These are phyloP conservation scores for Penicillium capsulatum DNA, from an alignment of 2,329 filamentous ascomycete species.

Conservation along the genomic window DNA sequence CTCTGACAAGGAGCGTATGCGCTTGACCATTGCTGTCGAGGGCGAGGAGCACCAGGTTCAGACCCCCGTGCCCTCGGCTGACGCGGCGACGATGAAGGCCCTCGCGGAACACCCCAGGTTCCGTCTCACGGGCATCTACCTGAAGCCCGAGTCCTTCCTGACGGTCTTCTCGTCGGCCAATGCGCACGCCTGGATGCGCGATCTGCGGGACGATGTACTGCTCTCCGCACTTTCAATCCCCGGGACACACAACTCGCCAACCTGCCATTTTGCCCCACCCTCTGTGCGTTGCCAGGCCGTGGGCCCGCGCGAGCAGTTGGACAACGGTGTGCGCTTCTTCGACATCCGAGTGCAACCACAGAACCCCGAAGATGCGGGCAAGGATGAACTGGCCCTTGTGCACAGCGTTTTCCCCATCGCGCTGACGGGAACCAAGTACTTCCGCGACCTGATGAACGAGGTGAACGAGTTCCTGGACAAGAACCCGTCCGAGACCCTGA, in stretches of 20 bases:
- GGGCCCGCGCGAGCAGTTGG: slow-evolving; percentile 69
- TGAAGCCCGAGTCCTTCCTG: slow-evolving; percentile 52
- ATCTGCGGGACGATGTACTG: slow-evolving; percentile 66
- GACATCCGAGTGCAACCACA: slow-evolving; percentile 77
- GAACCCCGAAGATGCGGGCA: slow-evolving; percentile 52
- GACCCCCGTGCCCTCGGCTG: slow-evolving; percentile 58
- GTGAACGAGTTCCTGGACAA: slow-evolving; percentile 70
- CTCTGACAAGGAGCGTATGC: slow-evolving; percentile 60
- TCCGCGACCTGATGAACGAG: slow-evolving; percentile 66
- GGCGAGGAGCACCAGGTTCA: slow-evolving; percentile 68
- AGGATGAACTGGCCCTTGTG: slow-evolving; percentile 72
- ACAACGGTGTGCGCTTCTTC: slow-evolving; percentile 89
- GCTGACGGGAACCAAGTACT: slow-evolving; percentile 73
- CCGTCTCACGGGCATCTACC: slow-evolving; percentile 64
- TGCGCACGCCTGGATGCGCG: slow-evolving; percentile 74
- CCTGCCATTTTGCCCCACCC: slow-evolving; percentile 76
- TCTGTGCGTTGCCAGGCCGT: slow-evolving; percentile 92
- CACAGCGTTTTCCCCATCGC: slow-evolving; percentile 88
- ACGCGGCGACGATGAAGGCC: slow-evolving; percentile 59
- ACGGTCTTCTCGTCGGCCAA: slow-evolving; percentile 67
- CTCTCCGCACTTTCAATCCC: slow-evolving; percentile 83
- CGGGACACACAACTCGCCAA: slow-evolving; percentile 92
- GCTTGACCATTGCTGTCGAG: slow-evolving; percentile 65
- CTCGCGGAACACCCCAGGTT: slow-evolving; percentile 50
- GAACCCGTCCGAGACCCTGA: slow-evolving; percentile 75